Evolutionary conservation across 2,329 filamentous ascomycete genomes (phyloP), one percentile per base, ranked within the genome.

Genomic region (Zymoseptoria passerinii): DNA sequence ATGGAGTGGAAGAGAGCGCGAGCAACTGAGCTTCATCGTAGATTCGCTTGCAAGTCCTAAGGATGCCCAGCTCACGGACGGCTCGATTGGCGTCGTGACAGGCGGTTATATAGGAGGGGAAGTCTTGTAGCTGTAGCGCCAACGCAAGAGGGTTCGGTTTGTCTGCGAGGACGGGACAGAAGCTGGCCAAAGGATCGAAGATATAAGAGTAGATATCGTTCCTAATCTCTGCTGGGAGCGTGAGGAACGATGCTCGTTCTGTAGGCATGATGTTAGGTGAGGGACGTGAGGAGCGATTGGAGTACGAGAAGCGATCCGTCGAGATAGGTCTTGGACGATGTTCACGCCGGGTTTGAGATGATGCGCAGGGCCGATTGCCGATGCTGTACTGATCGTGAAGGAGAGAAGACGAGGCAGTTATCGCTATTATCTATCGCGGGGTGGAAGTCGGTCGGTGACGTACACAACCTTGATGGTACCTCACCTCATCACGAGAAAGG

Each of bases 21-120:
- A 73, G 64, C 9, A 72, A 65, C 28, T 65, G 59, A 18, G 68
- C 66, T 66, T 71, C 70, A 28, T 54, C 28, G 61, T 68, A 64
- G 59, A 69, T 66, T 52, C 68, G 66, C 23, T 55, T 58, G 59
- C 66, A 68, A 27, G 64, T 65, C 5, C 28, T 60, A n/a, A 67
- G 63, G 44, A 66, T 9, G 52, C 40, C n/a, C 28, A 68, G 64
- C 19, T 53, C 58, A 18, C 50, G 50, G 52, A 49, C 53, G 50
- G 59, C 48, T 48, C 53, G 51, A 40, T 61, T 53, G 23, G 51
- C 18, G 16, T 56, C 20, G 54, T 55, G 44, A 40, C 62, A 58
- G 19, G 44, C 35, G 16, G 60, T 13, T n/a, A 51, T 56, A 53
- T 58, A 59, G 20, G 49, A 35, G 28, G 44, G 10, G 28, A 19